Percentiles rank a stretch among this genome's conserved stretches.
Conservation (phyloP, 805 yeast genomes). For the Maudiozyma bulderi region DNA sequence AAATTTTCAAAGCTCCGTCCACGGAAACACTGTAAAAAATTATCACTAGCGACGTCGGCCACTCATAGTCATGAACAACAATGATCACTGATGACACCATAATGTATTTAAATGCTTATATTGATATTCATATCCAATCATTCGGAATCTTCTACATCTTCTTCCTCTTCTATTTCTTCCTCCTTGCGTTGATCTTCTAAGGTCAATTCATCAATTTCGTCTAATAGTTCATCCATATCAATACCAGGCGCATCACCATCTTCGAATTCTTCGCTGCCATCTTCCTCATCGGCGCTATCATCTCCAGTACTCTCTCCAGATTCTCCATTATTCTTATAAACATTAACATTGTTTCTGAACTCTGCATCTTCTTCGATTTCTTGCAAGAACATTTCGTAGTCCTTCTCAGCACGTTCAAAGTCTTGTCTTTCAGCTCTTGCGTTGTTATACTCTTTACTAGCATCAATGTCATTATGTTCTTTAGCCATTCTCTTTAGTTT, state of each 20-base stretch:
- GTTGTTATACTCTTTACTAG: slow-evolving; percentile 44
- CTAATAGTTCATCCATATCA: slow-evolving; percentile 83
- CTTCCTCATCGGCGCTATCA: slow-evolving; percentile 35
- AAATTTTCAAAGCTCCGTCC: no score
- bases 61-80: no score
- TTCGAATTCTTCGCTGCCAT: slow-evolving; percentile 37
- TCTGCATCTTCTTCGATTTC: slow-evolving; percentile 96
- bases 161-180: slow-evolving; percentile 6
- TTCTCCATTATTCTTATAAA: slow-evolving; percentile 47
- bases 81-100: no score
- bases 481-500: slow-evolving; percentile 95
- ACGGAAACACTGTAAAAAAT: no score
- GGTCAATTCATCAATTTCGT: slow-evolving; percentile 88
- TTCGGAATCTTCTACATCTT: background rate
- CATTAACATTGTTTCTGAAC: slow-evolving; percentile 78
- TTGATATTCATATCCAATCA: background rate
- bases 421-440: slow-evolving; percentile 78
- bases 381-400: slow-evolving; percentile 90
- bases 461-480: slow-evolving; percentile 83
- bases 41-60: no score
- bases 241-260: slow-evolving; percentile 82
- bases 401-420: slow-evolving; percentile 84
- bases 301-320: slow-evolving; percentile 17
- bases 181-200: slow-evolving; percentile 40
- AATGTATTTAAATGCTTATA: no score